These are phyloP conservation scores for Talaromyces funiculosus DNA, from an alignment of 2,329 filamentous ascomycete species.

Conservation along the genomic window DNA sequence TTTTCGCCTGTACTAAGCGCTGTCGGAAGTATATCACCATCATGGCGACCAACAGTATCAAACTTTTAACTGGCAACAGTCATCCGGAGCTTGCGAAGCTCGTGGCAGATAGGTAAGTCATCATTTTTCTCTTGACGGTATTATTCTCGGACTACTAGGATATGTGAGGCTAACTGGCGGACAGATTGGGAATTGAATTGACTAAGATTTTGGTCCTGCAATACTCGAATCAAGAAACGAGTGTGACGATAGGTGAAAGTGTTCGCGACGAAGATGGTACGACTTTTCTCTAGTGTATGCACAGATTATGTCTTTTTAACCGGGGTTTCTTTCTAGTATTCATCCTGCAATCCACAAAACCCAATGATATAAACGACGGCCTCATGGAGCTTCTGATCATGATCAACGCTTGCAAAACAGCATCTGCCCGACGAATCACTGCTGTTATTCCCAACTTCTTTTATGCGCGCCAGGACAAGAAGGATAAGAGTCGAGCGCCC, in stretches of 20 bases:
- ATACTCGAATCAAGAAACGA: slow-evolving; percentile 58
- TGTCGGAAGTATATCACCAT: not conserved
- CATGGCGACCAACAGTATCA: slow-evolving; percentile 67
- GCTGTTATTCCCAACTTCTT: slow-evolving; percentile 95
- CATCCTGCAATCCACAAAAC: slow-evolving; percentile 90
- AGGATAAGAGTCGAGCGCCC: slow-evolving; percentile 90
- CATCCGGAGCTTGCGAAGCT: slow-evolving; percentile 66
- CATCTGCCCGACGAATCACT: slow-evolving; percentile 83
- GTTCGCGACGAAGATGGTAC: slow-evolving; percentile 91
- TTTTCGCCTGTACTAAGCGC: not conserved
- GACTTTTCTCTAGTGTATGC: slow-evolving; percentile 2
- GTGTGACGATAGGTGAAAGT: slow-evolving; percentile 88
- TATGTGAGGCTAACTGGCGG: slow-evolving; percentile 1
- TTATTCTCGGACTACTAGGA: not conserved
- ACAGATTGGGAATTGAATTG: slow-evolving; percentile 59
- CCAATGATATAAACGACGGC: slow-evolving; percentile 95
- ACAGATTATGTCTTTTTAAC: slow-evolving; percentile 5
- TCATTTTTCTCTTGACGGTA: slow-evolving; percentile 8
- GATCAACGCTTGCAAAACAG: slow-evolving; percentile 89
- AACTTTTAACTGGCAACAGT: slow-evolving; percentile 69
- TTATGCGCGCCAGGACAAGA: slow-evolving; percentile 96
- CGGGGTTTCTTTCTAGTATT: slow-evolving; percentile 56
- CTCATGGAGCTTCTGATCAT: slow-evolving; percentile 98
- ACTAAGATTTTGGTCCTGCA: slow-evolving; percentile 64
- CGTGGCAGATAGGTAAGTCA: slow-evolving; percentile 59